phyloP scores from a whole-genome alignment of 2,329 filamentous ascomycete species.

The Colletotrichum australisinense region DNA sequence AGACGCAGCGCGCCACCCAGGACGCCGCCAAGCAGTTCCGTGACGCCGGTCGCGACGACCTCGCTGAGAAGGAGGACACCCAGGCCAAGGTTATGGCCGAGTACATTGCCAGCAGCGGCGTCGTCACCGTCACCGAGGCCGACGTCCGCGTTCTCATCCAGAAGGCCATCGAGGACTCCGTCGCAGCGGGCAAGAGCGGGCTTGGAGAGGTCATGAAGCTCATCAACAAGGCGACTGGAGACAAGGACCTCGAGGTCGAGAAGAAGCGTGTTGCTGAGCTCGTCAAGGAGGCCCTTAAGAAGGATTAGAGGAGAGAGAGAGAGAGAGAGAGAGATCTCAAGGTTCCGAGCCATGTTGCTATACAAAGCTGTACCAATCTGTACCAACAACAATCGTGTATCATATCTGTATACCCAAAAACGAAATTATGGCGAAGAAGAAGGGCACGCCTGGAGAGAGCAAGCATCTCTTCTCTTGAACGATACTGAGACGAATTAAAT shows the following conservation, averaged over 20 bases:
- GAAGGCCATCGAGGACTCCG: slow-evolving; percentile 62
- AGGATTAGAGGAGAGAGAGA: neutral
- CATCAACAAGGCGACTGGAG: slow-evolving; percentile 66
- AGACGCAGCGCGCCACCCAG: slow-evolving; percentile 67
- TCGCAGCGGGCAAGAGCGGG: slow-evolving; percentile 61
- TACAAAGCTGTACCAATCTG: slow-evolving; percentile 11
- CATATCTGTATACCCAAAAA: neutral
- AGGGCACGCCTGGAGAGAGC: neutral
- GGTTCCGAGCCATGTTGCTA: neutral
- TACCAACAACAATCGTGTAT: slow-evolving; percentile 1
- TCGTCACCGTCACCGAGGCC: slow-evolving; percentile 68
- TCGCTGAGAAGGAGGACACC: slow-evolving; percentile 76
- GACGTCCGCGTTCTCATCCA: slow-evolving; percentile 68
- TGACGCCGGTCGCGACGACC: slow-evolving; percentile 71
- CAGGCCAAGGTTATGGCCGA: slow-evolving; percentile 75
- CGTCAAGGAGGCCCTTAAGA: slow-evolving; percentile 62
- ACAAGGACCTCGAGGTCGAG: slow-evolving; percentile 75
- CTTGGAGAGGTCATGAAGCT: slow-evolving; percentile 74
- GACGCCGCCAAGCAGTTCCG: slow-evolving; percentile 74
- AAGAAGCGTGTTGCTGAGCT: slow-evolving; percentile 69
- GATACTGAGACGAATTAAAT: neutral
- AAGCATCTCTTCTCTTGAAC: neutral
- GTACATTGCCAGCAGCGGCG: slow-evolving; percentile 69
- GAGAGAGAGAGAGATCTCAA: neutral
- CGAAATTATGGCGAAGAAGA: too few species aligned